phyloP scores from a whole-genome alignment of 2,329 filamentous ascomycete species.

The Akanthomyces uredinophilus region DNA sequence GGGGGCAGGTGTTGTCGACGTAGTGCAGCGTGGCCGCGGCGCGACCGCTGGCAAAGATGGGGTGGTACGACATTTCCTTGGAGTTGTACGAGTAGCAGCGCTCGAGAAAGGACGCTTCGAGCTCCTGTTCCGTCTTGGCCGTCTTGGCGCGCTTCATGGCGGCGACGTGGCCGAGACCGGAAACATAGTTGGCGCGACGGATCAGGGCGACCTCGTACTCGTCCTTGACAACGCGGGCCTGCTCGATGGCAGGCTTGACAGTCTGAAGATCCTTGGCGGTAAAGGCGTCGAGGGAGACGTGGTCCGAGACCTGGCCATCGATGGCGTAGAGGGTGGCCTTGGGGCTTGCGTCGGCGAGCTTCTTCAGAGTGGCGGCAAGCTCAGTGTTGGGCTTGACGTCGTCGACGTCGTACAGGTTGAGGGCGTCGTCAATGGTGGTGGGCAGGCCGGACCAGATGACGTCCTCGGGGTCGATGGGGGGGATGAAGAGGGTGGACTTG shows the following conservation, averaged over 20 bases:
- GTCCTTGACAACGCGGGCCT: slow-evolving; percentile 66
- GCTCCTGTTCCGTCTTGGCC: slow-evolving; percentile 72
- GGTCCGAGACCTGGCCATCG: slow-evolving; percentile 67
- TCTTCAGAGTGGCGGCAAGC: slow-evolving; percentile 66
- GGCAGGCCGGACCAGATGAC: slow-evolving; percentile 94
- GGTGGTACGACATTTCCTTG: slow-evolving; percentile 79
- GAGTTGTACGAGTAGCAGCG: slow-evolving; percentile 69
- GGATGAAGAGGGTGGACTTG: slow-evolving; percentile 82
- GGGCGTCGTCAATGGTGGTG: slow-evolving; percentile 68
- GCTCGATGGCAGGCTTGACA: slow-evolving; percentile 61
- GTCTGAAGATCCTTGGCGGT: slow-evolving; percentile 54
- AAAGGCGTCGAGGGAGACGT: slow-evolving; percentile 67
- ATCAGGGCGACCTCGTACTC: slow-evolving; percentile 70
- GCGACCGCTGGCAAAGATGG: slow-evolving; percentile 76
- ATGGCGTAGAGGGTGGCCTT: slow-evolving; percentile 65
- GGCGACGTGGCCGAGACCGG: slow-evolving; percentile 59
- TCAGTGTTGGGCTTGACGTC: slow-evolving; percentile 67
- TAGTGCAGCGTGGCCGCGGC: slow-evolving; percentile 87
- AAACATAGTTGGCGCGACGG: slow-evolving; percentile 65
- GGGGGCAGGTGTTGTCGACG: slow-evolving; percentile 67
- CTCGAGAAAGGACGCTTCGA: slow-evolving; percentile 76
- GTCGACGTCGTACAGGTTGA: slow-evolving; percentile 75
- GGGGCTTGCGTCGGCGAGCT: slow-evolving; percentile 36
- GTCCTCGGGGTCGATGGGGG: slow-evolving; percentile 77
- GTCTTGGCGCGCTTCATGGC: slow-evolving; percentile 56